Base-by-base conservation (phyloP, 2,329 filamentous ascomycete species). In the Dryadomyces quercivorus region DNA sequence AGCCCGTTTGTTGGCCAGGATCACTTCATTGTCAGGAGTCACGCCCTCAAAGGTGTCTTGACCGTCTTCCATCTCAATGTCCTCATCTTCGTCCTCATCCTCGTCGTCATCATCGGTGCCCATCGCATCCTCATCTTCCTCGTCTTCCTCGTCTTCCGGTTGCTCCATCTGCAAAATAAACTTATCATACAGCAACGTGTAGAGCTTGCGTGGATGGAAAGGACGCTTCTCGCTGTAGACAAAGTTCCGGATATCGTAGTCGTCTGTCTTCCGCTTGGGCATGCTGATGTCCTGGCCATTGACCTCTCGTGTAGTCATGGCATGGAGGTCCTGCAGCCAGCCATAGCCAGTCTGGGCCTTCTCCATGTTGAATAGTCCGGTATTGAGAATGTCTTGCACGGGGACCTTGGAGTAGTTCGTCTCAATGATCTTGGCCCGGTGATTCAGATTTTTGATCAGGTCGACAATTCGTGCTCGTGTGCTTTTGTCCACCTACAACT, bases 161-260 rank as follows among this genome's bases (percentile, higher is more conserved):
- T 73, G 66, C 59, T 75, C 73, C 42, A 73, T 66, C 51, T 77
- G 74, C 6, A 77, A 64, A 42, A 77, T 74, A 36, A 78, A 78
- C 58, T 75, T 75, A 57, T 76, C 69, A 36, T 73, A 69, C 1
- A 77, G 57, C 20, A 74, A 61, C 0, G 65, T 63, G 66, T 70
- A 78, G 0, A 78, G 67, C 0, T 74, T 63, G 1, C 64, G 64
- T 0, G 75, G 75, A 44, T 78, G 72, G 53, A 78, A 77, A 0
- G 81, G 81, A 0, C 77, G 70, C 8, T 78, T 72, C 0, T 80
- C 76, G 1, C 74, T 72, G 63, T 88, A 88, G 13, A 88, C 80
- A 59, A 86, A 86, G 63, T 80, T 88, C 40, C 80, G 76, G 12
- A 88, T 83, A 8, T 82, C 82, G 62, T 87, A 87, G 72, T 87